Evolutionary conservation across 164 flowering plant species (phyloP), one percentile per base, ranked within the genome.

Genomic region (Tinospora cordifolia): DNA sequence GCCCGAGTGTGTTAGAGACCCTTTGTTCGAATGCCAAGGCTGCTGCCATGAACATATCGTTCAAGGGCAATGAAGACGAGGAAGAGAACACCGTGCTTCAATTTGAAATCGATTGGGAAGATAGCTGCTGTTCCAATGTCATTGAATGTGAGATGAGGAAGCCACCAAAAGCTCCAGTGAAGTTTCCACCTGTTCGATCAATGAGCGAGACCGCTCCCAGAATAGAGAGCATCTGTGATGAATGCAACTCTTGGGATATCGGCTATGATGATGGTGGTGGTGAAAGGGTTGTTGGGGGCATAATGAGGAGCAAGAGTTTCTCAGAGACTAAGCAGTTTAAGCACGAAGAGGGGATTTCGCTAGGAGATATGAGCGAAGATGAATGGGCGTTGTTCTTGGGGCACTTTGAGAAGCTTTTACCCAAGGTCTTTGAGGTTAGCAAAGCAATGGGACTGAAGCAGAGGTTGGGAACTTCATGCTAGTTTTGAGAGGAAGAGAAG

Each of bases 391-490:
- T 72, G 63, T 91, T 89, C 75, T 64, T 91, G 71, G 87, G 73
- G 71, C 63, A 40, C 36, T 89, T 91, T 68, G 86, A 84, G 69
- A 79, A 78, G 73, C 79, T 84, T 54, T 54, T 91, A 84, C 89
- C 91, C 0, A 75, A 85, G 70, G 84, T 79, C 0, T 81, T 91
- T 54, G 88, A 89, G 81, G 76, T 40, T 40, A 74, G 76, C 21
- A 83, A 77, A 75, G 74, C 74, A 73, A 77, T 69, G 74, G 72
- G 80, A 60, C 66, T 79, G 71, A 86, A 79, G 78, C 84, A 84
- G 70, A 82, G 87, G 79, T 76, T 88, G 76, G 89, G 88, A 71
- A 80, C 82, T 72, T 86, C 89, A 60, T 87, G 90, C 78, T 70
- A 81, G 67, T 85, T 84, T 70, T 86, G 75, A 83, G 65, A 67